Percentiles rank a stretch among this genome's conserved stretches.
Evolutionary conservation across 352 stramenopile genomes (phyloP).

Genomic region (Pythium rhizo-oryzae): DNA sequence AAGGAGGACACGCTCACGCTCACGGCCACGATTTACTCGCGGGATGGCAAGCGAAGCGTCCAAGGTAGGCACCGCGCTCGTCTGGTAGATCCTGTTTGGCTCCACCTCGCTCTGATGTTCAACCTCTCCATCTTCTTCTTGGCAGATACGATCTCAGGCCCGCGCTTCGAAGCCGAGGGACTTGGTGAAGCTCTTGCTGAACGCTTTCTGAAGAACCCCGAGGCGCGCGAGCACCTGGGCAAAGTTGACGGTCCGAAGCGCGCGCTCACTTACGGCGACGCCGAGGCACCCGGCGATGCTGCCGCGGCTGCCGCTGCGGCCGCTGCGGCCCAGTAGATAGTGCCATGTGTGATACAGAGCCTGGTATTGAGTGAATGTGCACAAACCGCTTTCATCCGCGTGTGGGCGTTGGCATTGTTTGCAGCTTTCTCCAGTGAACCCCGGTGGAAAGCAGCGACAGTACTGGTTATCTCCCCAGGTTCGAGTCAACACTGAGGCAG

Average conservation of each 20-base stretch:
- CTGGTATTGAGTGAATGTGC: neutral
- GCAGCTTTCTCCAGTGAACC: too few species aligned
- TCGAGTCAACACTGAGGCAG: too few species aligned
- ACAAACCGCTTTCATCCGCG: neutral
- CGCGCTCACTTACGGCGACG: constrained; percentile 76
- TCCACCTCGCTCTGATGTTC: neutral
- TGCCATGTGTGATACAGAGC: neutral
- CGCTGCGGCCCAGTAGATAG: constrained; percentile 28
- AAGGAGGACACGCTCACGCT: constrained; percentile 66
- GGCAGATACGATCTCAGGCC: constrained; percentile 54
- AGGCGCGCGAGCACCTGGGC: constrained; percentile 57
- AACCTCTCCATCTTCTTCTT: neutral
- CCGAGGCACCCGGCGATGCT: constrained; percentile 68
- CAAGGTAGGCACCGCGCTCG: constrained; percentile 33
- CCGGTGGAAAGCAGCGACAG: too few species aligned
- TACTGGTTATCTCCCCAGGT: too few species aligned
- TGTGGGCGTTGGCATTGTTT: neutral
- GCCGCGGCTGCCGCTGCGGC: constrained; percentile 34
- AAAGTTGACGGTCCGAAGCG: constrained; percentile 62
- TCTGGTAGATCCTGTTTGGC: neutral
- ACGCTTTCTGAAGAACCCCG: constrained; percentile 58
- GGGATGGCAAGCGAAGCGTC: constrained; percentile 66
- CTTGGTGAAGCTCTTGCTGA: constrained; percentile 68
- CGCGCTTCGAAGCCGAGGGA: constrained; percentile 54
- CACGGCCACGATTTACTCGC: constrained; percentile 70